Percentiles rank a stretch among this genome's conserved stretches.
These are phyloP conservation scores for Agaricales sp. DNA, from an alignment of 1,284 basidiomycete genomes.

Conservation along the genomic window DNA sequence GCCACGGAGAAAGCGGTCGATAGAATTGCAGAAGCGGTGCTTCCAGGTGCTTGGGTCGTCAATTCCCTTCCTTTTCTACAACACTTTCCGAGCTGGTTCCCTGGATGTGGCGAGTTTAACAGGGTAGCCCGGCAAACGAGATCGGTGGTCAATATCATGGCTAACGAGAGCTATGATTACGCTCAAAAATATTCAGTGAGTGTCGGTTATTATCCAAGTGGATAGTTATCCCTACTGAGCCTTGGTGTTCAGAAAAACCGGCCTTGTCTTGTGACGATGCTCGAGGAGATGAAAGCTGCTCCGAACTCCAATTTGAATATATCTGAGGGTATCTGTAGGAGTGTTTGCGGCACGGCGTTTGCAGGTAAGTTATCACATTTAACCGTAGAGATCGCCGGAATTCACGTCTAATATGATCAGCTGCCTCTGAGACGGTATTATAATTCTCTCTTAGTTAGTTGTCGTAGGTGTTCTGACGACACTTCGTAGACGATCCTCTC, in stretches of 20 bases:
- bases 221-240: too few relatives aligned
- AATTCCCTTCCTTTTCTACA: constrained; percentile 10
- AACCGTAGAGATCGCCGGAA: too few relatives aligned
- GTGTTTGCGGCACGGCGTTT: neutral
- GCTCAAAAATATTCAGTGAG: neutral
- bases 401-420: neutral
- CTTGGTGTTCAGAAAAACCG: neutral
- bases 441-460: neutral
- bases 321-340: neutral
- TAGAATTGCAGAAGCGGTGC: constrained; percentile 10
- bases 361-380: neutral
- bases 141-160: constrained; percentile 9
- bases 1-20: constrained; percentile 9
- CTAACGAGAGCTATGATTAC: neutral
- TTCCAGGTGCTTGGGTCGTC: constrained; percentile 13
- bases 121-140: constrained; percentile 10
- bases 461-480: neutral
- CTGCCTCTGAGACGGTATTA: neutral
- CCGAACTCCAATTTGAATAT: neutral
- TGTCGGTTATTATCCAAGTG: too few relatives aligned
- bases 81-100: constrained; percentile 19
- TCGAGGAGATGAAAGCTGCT: neutral
- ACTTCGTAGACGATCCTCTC: neutral
- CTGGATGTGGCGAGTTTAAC: constrained; percentile 20
- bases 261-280: neutral